A percentile compares a stretch with the other conserved stretches of the same genome.
Conservation (phyloP, 140 eudicot genomes). For the Stevia rebaudiana region DNA sequence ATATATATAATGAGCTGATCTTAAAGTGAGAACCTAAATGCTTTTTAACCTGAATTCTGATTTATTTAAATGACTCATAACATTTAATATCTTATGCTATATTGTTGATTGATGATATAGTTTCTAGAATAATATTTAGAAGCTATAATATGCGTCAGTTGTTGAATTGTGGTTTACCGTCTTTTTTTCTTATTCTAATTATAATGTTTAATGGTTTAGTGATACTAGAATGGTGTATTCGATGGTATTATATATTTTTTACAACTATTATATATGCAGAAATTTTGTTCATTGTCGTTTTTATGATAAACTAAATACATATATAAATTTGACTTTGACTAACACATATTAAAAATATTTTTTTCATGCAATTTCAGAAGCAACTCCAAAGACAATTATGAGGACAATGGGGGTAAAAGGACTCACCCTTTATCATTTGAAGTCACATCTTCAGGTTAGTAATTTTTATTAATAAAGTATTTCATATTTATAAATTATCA, state of each 20-base stretch:
- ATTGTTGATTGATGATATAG: neutral
- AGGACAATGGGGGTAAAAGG: constrained; percentile 89
- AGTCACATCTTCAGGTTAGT: constrained; percentile 78
- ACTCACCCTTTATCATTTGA: constrained; percentile 69
- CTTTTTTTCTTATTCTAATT: neutral
- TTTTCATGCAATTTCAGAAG: constrained; percentile 42
- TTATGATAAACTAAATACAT: neutral
- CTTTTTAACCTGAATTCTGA: neutral
- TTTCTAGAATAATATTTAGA: neutral
- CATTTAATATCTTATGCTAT: neutral
- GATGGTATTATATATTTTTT: neutral
- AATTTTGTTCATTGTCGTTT: neutral
- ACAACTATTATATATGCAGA: neutral
- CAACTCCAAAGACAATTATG: constrained; percentile 77
- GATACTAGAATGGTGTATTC: neutral
- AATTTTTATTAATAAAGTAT: neutral
- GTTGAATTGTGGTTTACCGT: constrained; percentile 1
- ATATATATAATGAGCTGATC: too few species aligned
- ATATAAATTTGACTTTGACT: neutral
- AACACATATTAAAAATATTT: neutral
- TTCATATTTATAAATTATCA: neutral
- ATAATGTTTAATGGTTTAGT: neutral
- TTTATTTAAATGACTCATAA: neutral
- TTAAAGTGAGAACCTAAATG: too few species aligned
- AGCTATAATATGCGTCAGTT: neutral